Conservation (phyloP, 768 basidiomycete species). For the Mycena belliarum region DNA sequence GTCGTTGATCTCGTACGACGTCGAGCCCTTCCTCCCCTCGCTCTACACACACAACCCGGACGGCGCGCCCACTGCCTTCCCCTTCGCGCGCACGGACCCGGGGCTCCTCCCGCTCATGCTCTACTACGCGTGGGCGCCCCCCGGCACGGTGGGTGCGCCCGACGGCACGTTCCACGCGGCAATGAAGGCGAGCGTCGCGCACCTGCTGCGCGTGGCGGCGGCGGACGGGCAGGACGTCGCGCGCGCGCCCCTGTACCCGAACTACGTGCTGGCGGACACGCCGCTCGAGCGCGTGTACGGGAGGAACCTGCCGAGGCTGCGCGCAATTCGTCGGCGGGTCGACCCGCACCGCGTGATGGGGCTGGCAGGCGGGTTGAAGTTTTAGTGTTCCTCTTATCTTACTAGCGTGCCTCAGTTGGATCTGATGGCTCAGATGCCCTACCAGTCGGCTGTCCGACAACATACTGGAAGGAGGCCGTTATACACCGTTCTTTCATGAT, state of each 20-base stretch:
- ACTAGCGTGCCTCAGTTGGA: too few relatives aligned
- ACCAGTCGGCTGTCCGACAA: too few relatives aligned
- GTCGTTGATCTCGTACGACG: too few relatives aligned
- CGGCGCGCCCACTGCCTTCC: too few relatives aligned
- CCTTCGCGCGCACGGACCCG: conserved; percentile 41
- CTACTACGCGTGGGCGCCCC: conserved; percentile 25
- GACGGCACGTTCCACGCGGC: conserved; percentile 31
- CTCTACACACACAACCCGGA: too few relatives aligned
- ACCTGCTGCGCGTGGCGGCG: conserved; percentile 22
- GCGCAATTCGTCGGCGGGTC: conserved; percentile 32
- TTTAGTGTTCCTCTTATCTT: too few relatives aligned
- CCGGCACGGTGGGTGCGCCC: too few relatives aligned
- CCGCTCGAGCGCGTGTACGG: conserved; percentile 43
- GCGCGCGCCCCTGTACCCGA: conserved; percentile 43
- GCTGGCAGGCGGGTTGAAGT: conserved; percentile 49
- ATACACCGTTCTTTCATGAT: too few relatives aligned
- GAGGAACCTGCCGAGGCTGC: conserved; percentile 33
- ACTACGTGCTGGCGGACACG: conserved; percentile 45
- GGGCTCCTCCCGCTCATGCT: conserved; percentile 31
- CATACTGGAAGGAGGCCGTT: too few relatives aligned
- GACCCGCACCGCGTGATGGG: conserved; percentile 50
- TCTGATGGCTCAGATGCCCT: too few relatives aligned
- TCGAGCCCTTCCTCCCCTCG: too few relatives aligned
- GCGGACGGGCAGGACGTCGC: conserved; percentile 28
- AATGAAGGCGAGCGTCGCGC: conserved; percentile 29